These are phyloP conservation scores for Xylariaceae sp. DNA, from an alignment of 2,329 filamentous ascomycete genomes.

Conservation along the genomic window DNA sequence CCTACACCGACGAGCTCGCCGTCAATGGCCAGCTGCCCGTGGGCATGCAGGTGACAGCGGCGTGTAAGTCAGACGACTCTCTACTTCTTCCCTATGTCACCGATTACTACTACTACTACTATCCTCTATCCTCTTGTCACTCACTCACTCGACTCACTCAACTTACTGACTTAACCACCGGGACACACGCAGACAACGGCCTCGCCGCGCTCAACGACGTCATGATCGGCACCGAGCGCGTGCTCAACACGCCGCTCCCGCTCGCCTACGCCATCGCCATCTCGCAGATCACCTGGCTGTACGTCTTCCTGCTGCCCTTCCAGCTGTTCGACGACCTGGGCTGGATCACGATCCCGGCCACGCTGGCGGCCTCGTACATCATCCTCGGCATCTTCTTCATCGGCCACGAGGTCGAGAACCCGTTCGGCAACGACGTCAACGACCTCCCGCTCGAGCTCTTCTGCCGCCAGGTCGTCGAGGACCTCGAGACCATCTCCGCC, in stretches of 20 bases:
- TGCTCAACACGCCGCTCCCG: slow-evolving; percentile 74
- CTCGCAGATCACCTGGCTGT: slow-evolving; percentile 79
- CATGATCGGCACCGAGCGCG: slow-evolving; percentile 64
- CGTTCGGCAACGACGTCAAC: slow-evolving; percentile 77
- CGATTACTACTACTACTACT: too few relatives aligned
- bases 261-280: slow-evolving; percentile 80
- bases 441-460: slow-evolving; percentile 70
- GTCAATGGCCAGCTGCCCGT: slow-evolving; percentile 46
- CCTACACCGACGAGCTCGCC: slow-evolving; percentile 57
- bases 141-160: slow-evolving; percentile 22
- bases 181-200: slow-evolving; percentile 47
- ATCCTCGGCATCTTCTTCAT: slow-evolving; percentile 70
- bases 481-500: slow-evolving; percentile 67
- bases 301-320: slow-evolving; percentile 74
- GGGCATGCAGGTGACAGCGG: slow-evolving; percentile 51
- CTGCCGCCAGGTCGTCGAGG: slow-evolving; percentile 65
- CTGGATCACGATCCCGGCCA: slow-evolving; percentile 74
- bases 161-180: background rate
- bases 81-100: too few relatives aligned
- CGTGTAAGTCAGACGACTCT: slow-evolving; percentile 33
- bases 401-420: slow-evolving; percentile 77
- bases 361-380: slow-evolving; percentile 67
- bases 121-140: too few relatives aligned
- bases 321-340: slow-evolving; percentile 58
- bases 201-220: slow-evolving; percentile 63